Evolutionary conservation across 208 protist genomes (phyloP).

Genomic region (Trypanosoma scelopori): DNA sequence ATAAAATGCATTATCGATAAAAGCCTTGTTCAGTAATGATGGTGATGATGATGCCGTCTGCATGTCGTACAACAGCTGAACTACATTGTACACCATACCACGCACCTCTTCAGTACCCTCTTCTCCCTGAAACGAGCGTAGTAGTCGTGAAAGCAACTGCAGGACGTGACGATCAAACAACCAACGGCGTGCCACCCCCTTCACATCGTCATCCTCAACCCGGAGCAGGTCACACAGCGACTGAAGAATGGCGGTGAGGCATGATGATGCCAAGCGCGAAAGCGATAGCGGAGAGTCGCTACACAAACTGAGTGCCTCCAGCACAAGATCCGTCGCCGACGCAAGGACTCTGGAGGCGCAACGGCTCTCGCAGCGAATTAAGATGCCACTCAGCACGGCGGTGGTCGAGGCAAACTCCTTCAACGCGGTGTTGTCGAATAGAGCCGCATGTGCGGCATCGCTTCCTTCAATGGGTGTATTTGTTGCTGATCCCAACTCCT

Average conservation of each 20-base stretch:
- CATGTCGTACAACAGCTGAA: conserved; percentile 2
- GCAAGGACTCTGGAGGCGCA: neutral
- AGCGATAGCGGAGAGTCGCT: neutral
- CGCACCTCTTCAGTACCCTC: neutral
- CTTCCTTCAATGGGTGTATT: neutral
- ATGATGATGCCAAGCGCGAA: neutral
- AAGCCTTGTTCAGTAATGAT: neutral
- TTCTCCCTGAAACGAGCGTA: neutral
- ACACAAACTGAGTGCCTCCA: neutral
- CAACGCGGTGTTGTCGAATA: neutral
- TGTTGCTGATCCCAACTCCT: neutral
- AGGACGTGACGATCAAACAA: conserved; percentile 7
- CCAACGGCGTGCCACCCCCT: neutral
- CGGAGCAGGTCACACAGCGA: neutral
- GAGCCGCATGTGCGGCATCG: neutral
- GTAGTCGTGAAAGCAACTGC: conserved; percentile 5
- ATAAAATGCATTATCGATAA: conserved; percentile 1
- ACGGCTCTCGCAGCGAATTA: neutral
- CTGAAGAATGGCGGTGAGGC: neutral
- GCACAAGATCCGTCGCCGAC: neutral
- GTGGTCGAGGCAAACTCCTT: neutral
- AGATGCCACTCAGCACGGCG: neutral
- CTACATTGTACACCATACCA: conserved; percentile 3
- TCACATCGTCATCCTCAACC: neutral
- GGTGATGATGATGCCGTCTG: neutral